These are phyloP conservation scores for Pseudopithomyces chartarum DNA, from an alignment of 2,329 filamentous ascomycete species.

Conservation along the genomic window DNA sequence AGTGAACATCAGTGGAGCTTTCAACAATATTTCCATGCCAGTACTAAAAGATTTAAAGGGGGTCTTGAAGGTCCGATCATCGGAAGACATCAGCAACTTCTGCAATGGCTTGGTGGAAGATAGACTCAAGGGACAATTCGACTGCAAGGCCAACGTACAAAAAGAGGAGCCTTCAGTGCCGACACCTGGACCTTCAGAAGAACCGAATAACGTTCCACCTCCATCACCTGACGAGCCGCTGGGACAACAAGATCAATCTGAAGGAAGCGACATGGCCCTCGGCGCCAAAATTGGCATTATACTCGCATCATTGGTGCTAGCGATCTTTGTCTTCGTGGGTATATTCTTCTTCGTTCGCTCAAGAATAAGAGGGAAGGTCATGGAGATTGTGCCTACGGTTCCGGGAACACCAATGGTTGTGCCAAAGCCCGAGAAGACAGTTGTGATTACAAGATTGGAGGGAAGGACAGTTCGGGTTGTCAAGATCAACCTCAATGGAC, in stretches of 20 bases:
- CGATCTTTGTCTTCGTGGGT: conserved; percentile 3
- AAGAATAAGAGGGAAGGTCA: conserved; percentile 16
- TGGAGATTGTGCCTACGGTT: conserved; percentile 9
- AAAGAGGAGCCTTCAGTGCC: neutral
- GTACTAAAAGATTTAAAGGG: conserved; percentile 18
- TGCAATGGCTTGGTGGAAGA: conserved; percentile 18
- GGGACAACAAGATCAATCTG: neutral
- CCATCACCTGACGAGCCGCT: neutral
- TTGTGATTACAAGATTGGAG: neutral
- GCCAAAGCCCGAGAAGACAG: neutral
- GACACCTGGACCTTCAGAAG: neutral
- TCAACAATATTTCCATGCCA: conserved; percentile 28
- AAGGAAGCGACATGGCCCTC: neutral
- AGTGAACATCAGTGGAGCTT: conserved; percentile 20
- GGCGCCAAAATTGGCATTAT: conserved; percentile 16
- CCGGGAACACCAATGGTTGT: neutral
- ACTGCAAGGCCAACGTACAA: conserved; percentile 16
- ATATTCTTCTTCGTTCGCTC: conserved; percentile 15
- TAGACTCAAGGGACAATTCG: conserved; percentile 18
- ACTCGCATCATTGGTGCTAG: conserved; percentile 10
- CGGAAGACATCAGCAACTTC: conserved; percentile 16
- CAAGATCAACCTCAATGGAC: neutral
- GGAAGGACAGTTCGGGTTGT: neutral
- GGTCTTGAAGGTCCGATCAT: conserved; percentile 20
- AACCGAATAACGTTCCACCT: neutral